phyloP scores from a whole-genome alignment of 768 basidiomycete species.

The Tephrocybe sp. region DNA sequence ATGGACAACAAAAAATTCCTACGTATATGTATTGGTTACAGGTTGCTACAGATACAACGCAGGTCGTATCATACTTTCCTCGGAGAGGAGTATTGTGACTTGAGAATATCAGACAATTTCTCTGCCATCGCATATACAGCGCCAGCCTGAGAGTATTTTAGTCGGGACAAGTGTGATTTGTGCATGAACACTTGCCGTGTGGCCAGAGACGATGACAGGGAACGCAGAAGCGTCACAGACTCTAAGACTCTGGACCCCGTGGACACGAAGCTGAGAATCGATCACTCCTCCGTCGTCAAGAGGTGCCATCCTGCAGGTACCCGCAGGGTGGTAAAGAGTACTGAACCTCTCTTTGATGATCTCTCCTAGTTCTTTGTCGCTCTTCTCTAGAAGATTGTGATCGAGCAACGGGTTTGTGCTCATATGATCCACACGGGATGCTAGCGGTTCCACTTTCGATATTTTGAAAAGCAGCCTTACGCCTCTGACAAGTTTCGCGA shows the following conservation, averaged over 20 bases:
- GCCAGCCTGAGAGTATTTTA: constrained; percentile 21
- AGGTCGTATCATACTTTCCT: background rate
- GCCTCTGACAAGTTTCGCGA: constrained; percentile 42
- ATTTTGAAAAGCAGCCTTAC: constrained; percentile 38
- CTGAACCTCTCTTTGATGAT: constrained; percentile 41
- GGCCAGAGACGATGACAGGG: constrained; percentile 46
- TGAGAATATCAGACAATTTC: constrained; percentile 32
- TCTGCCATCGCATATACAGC: constrained; percentile 31
- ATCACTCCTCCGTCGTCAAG: constrained; percentile 39
- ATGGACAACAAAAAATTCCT: background rate
- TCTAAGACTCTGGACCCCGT: constrained; percentile 41
- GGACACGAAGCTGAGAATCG: constrained; percentile 35
- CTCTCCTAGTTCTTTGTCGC: constrained; percentile 41
- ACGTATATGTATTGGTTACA: background rate
- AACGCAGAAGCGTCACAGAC: constrained; percentile 52
- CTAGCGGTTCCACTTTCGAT: constrained; percentile 39
- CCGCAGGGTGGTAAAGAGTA: constrained; percentile 49
- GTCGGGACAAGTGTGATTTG: constrained; percentile 2
- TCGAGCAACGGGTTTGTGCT: constrained; percentile 37
- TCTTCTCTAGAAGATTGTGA: constrained; percentile 34
- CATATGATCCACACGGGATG: constrained; percentile 33
- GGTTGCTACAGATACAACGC: no score
- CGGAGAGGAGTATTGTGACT: constrained; percentile 19
- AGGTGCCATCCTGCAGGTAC: constrained; percentile 49
- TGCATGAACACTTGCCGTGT: constrained; percentile 35